Evolutionary conservation across 148 eudicot species (phyloP).

Genomic region (Tetragonia tetragonoides): DNA sequence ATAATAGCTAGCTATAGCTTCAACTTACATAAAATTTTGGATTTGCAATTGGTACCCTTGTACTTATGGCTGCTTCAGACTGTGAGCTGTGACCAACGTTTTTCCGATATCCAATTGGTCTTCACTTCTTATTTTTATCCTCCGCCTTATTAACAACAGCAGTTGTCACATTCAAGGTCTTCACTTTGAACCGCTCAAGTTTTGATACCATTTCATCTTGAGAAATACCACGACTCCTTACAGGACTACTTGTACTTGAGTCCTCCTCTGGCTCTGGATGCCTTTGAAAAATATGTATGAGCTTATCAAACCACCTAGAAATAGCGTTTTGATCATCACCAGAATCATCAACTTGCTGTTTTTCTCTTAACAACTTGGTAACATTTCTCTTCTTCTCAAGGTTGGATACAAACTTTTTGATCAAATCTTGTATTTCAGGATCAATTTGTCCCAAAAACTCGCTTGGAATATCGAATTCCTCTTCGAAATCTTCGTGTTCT

Average conservation of each 20-base stretch:
- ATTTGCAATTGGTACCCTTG: no score
- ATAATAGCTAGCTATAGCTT: no score
- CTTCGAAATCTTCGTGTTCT: conserved; percentile 1
- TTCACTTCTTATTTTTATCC: no score
- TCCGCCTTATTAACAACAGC: not conserved
- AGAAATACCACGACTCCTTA: not conserved
- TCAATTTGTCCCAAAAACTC: not conserved
- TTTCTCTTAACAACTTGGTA: not conserved
- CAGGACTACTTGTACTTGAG: not conserved
- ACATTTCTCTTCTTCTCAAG: not conserved
- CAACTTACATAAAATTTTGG: no score
- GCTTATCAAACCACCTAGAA: conserved; percentile 10
- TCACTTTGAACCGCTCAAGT: conserved; percentile 26
- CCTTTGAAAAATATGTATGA: not conserved
- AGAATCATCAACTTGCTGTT: not conserved
- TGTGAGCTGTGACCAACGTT: not conserved
- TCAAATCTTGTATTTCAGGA: not conserved
- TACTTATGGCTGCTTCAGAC: no score
- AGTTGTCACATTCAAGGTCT: conserved; percentile 1
- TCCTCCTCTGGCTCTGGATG: not conserved
- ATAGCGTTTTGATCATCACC: not conserved
- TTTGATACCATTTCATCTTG: conserved; percentile 14
- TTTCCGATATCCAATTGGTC: no score
- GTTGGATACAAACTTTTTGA: not conserved
- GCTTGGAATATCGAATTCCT: not conserved